Base-by-base conservation (phyloP, 129 eudicot genomes). In the Pseudognaphalium luteoalbum region DNA sequence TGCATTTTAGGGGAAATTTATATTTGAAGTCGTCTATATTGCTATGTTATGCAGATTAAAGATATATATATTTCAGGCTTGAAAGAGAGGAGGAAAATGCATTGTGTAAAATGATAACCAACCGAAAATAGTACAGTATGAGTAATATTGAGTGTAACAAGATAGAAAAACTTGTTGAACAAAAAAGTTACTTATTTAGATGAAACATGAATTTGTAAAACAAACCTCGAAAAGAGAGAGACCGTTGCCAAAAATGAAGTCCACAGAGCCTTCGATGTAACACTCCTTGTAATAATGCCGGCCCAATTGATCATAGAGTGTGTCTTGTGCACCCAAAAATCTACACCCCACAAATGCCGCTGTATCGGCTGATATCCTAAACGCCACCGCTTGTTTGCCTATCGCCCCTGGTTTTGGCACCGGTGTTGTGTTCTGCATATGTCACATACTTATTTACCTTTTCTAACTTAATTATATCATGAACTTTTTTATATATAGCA, bases 231-330 rank as follows among this genome's bases (percentile, higher is more conserved):
- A 91, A 51, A 94, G 85, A 51, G 99, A 94, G 22, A 89, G 96
- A 14, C 88, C 97, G 61, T 91, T 88, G 81, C 99, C 99, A 76
- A 95, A 95, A 69, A 95, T 91, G 86, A 95, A 95, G 72, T 95
- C 99, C 4, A 95, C 96, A 1, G 97, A 84, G 63, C 99, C 99
- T 77, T 95, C 97, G 51, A 95, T 91, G 73, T 89, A 91, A 74
- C 99, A 95, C 57, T 88, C 97, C 68, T 95, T 91, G 86, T 87
- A 95, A 72, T 95, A 95, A 76, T 95, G 99, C 78, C 96, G 86
- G 2, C 99, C 99, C 77, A 83, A 65, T 41, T 95, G 94, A 78
- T 91, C 97, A 81, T 89, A 95, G 6, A 95, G 86, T 1, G 99
- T 95, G 71, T 95, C 99, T 71, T 95, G 97, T 21, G 96, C 97